Evolutionary conservation across 768 basidiomycete genomes (phyloP), one percentile per base, ranked within the genome.

Genomic region (Serendipita vermifera): DNA sequence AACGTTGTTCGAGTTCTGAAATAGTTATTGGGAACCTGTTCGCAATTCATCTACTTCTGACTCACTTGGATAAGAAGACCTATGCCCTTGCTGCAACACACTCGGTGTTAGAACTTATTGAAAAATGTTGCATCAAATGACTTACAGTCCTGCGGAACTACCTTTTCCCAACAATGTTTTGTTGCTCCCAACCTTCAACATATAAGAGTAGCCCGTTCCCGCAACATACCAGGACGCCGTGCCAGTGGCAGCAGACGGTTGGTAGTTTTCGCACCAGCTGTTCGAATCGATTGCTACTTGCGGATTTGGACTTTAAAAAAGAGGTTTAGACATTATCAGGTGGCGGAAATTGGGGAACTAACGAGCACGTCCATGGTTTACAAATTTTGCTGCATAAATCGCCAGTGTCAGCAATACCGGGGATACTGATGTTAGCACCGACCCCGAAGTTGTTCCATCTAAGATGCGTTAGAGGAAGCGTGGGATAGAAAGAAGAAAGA

Each of bases 321-420:
- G 9, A n/a, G n/a, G n/a, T n/a, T n/a, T n/a, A n/a, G n/a, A n/a
- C 15, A 41, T 3, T 5, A 41, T 7, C 22, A 51, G 31, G 4
- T 29, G 27, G 9, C 11, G n/a, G 27, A 51, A 29, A 29, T 9
- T 29, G 2, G 20, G n/a, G 29, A 9, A 26, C 46, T n/a, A n/a
- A 51, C 46, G 55, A 48, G 36, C 55, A 56, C n/a, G 55, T 56
- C 55, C 55, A 56, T 1, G 55, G 55, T 38, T 56, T 56, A 38
- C 55, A 56, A 15, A 38, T 41, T 17, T 31, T 56, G 15, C 55
- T 56, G n/a, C 20, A 24, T 1, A n/a, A 6, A n/a, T 20, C 1
- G 46, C 9, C 15, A 51, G 46, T 11, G 46, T 51, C 24, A 51
- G n/a, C n/a, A n/a, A n/a, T n/a, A n/a, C n/a, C 46, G 1, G 15